A percentile compares a stretch with the other conserved stretches of the same genome.
phyloP scores from a whole-genome alignment of 805 yeast species.

The Danielia oregonensis region DNA sequence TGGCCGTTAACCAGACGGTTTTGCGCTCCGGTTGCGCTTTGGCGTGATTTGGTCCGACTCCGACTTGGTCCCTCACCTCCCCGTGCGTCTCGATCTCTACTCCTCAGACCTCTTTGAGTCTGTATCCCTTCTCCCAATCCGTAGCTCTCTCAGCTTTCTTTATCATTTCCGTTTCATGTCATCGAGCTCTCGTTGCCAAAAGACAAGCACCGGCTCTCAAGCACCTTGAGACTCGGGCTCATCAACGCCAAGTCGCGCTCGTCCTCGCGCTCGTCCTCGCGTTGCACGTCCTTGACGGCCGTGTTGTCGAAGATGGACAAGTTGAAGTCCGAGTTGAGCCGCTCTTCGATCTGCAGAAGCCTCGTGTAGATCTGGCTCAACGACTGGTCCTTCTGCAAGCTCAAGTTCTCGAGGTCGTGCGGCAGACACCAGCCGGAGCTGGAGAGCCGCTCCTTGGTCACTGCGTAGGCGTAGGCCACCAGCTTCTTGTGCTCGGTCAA shows the following conservation, averaged over 20 bases:
- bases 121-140: too few relatives aligned
- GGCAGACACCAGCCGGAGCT: slow-evolving; percentile 42
- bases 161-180: too few relatives aligned
- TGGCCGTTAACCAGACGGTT: too few relatives aligned
- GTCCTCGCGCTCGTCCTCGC: not conserved
- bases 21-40: too few relatives aligned
- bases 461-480: slow-evolving; percentile 30
- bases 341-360: slow-evolving; percentile 34
- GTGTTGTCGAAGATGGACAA: slow-evolving; percentile 20
- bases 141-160: too few relatives aligned
- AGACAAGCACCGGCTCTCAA: slow-evolving; percentile 29
- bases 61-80: too few relatives aligned
- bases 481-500: slow-evolving; percentile 31
- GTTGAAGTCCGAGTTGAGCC: slow-evolving; percentile 27
- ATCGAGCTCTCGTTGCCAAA: too few relatives aligned
- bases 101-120: too few relatives aligned
- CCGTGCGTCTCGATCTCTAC: too few relatives aligned
- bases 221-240: slow-evolving; percentile 33
- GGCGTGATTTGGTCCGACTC: too few relatives aligned
- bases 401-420: slow-evolving; percentile 37
- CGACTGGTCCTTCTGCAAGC: slow-evolving; percentile 32
- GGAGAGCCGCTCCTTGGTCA: slow-evolving; percentile 28
- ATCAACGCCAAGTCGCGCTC: slow-evolving; percentile 12
- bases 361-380: slow-evolving; percentile 36
- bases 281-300: not conserved